Evolutionary conservation across 139 green algal genomes (phyloP).

Genomic region (Picochlorum sp.): DNA sequence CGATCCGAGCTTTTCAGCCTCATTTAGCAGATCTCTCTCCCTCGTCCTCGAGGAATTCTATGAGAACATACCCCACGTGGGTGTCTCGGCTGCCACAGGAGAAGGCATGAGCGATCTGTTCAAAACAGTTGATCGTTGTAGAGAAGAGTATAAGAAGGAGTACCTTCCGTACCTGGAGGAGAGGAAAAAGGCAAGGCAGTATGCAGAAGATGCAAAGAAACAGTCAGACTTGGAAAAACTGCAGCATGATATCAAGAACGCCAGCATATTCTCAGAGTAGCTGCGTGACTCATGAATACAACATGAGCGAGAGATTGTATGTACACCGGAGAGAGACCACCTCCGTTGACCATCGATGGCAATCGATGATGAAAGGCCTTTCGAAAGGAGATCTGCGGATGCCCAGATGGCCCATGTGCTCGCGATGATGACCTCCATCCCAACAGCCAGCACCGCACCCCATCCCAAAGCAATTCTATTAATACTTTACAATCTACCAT

Average conservation of each 20-base stretch:
- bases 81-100: constrained; percentile 83
- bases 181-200: constrained; percentile 23
- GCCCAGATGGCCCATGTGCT: too few relatives aligned
- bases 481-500: too few relatives aligned
- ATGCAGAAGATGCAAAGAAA: constrained; percentile 37
- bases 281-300: too few relatives aligned
- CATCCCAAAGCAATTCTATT: too few relatives aligned
- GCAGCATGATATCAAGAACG: constrained; percentile 32
- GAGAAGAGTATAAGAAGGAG: constrained; percentile 59
- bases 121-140: constrained; percentile 37
- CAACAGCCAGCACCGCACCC: too few relatives aligned
- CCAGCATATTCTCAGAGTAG: background rate
- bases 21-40: constrained; percentile 58
- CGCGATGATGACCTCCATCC: too few relatives aligned
- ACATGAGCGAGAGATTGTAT: too few relatives aligned
- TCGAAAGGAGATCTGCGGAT: too few relatives aligned
- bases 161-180: constrained; percentile 62
- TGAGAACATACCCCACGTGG: constrained; percentile 62
- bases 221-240: constrained; percentile 46
- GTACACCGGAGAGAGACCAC: too few relatives aligned
- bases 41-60: constrained; percentile 97
- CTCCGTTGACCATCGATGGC: too few relatives aligned
- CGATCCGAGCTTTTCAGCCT: constrained; percentile 68
- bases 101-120: constrained; percentile 86
- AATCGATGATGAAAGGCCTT: too few relatives aligned